Base-by-base conservation (phyloP, 371 early-diverging fungal genomes). In the Mycotypha africana region DNA sequence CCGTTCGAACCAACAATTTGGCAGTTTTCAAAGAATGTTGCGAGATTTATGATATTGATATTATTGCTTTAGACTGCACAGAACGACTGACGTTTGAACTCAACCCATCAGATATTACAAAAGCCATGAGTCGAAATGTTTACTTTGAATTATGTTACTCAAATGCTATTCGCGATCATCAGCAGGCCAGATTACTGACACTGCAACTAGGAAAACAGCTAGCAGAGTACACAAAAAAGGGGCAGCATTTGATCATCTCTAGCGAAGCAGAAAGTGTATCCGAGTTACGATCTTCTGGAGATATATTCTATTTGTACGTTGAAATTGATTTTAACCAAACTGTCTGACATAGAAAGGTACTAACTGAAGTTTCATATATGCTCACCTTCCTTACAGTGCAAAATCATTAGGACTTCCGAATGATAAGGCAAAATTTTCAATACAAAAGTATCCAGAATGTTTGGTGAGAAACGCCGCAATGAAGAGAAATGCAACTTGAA, bases 141-240 rank as follows among this genome's bases (percentile, higher is more conserved):
- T 71, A 67, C 38, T 91, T 97, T 63, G 97, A 97, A 54, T 67
- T 97, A 19, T 68, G 77, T 17, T 93, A 92, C 51, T 67, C 76
- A 1, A 78, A 75, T 15, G 85, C 86, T 7, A 78, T 91, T 28
- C 53, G 84, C 69, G 91, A 87, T 84, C 63, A 51, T 53, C 37
- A 39, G 32, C 62, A 58, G 12, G 45, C 55, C 22, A 62, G 65
- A 30, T 43, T 38, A 3, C 53, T 59, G 39, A 51, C 65, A 11
- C 17, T 62, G 12, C 62, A 62, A 24, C 40, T 57, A 10, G 59
- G 57, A 16, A 69, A 65, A 20, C 51, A 60, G 21, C 16, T 65
- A 17, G 39, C 53, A 19, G 49, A 48, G 16, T 46, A 28, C 19
- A 65, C 60, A 1, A 36, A 39, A 17, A 21, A 39, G 17, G 64